Percentiles rank a stretch among this genome's conserved stretches.
Evolutionary conservation across 2,329 filamentous ascomycete species (phyloP).

Genomic region (Colletotrichum sp.): DNA sequence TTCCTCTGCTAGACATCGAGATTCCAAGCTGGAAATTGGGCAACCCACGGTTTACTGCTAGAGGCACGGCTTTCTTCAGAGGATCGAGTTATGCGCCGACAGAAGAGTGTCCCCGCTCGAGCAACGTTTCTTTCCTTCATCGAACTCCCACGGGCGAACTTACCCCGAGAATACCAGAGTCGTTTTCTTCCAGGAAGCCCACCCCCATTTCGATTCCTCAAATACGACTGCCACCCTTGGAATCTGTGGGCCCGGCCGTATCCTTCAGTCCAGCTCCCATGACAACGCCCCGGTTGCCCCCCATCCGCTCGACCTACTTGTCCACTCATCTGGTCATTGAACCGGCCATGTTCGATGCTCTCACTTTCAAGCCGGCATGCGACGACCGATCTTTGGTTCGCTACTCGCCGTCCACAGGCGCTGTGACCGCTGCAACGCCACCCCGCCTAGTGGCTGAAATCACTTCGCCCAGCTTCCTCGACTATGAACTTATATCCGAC

Average conservation of each 20-base stretch:
- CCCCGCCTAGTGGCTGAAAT: slow-evolving; percentile 94
- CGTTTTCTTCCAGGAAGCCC: slow-evolving; percentile 35
- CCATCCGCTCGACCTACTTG: slow-evolving; percentile 49
- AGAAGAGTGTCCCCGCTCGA: slow-evolving; percentile 69
- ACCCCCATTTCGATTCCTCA: slow-evolving; percentile 42
- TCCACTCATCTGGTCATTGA: slow-evolving; percentile 60
- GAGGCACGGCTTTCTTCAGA: slow-evolving; percentile 77
- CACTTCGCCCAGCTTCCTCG: slow-evolving; percentile 91
- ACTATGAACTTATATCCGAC: slow-evolving; percentile 96
- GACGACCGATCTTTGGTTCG: slow-evolving; percentile 84
- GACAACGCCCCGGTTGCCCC: slow-evolving; percentile 42
- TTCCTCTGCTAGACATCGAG: slow-evolving; percentile 69
- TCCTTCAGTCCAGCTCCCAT: slow-evolving; percentile 21
- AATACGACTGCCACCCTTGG: slow-evolving; percentile 28
- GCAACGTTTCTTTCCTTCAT: slow-evolving; percentile 55
- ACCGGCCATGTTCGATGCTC: slow-evolving; percentile 79
- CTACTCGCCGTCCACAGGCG: slow-evolving; percentile 71
- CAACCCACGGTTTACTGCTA: slow-evolving; percentile 77
- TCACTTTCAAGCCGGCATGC: slow-evolving; percentile 78
- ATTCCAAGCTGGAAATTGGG: slow-evolving; percentile 88
- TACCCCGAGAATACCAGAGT: slow-evolving; percentile 32
- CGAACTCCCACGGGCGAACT: slow-evolving; percentile 36
- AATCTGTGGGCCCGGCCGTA: slow-evolving; percentile 23
- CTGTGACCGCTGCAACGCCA: slow-evolving; percentile 88
- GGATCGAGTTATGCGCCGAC: slow-evolving; percentile 81